Percentiles rank a stretch among this genome's conserved stretches.
These are phyloP conservation scores for Wallacemonas collosoma DNA, from an alignment of 208 protist species.

Conservation along the genomic window DNA sequence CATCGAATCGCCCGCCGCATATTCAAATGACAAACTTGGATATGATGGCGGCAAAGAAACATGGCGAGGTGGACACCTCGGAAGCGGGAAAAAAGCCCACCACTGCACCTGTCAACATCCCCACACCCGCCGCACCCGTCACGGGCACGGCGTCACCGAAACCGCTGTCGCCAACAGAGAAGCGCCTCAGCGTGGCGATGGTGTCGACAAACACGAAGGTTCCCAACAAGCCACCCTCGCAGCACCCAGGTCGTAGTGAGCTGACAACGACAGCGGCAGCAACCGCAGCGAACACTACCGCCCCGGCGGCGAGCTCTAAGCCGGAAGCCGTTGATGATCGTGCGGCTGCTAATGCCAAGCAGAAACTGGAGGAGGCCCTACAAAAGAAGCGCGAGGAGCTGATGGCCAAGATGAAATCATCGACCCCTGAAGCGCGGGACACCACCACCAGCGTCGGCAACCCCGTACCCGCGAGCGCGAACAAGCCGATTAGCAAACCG, in stretches of 20 bases:
- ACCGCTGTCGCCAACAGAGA: not conserved
- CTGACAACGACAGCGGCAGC: not conserved
- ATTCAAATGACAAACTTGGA: not conserved
- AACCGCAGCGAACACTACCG: not conserved
- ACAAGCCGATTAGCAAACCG: not conserved
- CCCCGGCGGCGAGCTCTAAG: not conserved
- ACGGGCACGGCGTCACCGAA: not conserved
- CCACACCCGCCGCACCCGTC: not conserved
- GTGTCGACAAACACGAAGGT: conserved; percentile 9
- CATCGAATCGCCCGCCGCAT: not conserved
- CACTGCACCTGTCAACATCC: not conserved
- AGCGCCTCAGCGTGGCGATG: not conserved
- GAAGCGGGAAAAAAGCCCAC: not conserved
- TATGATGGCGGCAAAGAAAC: not conserved
- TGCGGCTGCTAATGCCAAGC: not conserved
- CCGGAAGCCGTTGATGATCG: not conserved
- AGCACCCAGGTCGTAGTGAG: not conserved
- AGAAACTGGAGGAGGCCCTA: conserved; percentile 1
- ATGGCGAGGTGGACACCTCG: not conserved
- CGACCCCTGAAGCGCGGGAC: not conserved
- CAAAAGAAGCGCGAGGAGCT: conserved; percentile 14
- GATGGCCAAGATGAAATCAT: conserved; percentile 1
- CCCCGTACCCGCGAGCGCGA: not conserved
- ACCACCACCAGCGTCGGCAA: not conserved
- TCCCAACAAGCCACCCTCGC: conserved; percentile 4